Evolutionary conservation across 2,329 filamentous ascomycete species (phyloP).

Genomic region (Colletotrichum sp.): DNA sequence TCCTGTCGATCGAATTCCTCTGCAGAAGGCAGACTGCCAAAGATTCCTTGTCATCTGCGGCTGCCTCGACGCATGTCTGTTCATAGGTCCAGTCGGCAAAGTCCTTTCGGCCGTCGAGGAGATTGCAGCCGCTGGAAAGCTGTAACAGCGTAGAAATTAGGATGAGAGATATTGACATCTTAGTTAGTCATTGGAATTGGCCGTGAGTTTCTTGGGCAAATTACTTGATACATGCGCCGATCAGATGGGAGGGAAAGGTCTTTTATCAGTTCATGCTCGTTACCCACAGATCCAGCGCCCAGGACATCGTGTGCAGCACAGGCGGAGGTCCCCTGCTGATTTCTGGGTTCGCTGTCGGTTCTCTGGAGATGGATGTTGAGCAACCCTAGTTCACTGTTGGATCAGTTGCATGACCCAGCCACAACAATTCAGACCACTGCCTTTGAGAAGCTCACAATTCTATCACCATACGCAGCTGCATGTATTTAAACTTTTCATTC

Average conservation of each 20-base stretch:
- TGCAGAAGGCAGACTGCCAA: not conserved
- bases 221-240: not conserved
- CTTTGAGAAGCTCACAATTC: not conserved
- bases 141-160: not conserved
- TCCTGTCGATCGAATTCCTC: not conserved
- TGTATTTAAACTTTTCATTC: fast-evolving
- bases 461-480: fast-evolving
- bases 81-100: not conserved
- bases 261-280: not conserved
- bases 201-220: not conserved
- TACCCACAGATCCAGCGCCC: not conserved
- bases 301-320: not conserved
- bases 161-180: not conserved
- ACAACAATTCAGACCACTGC: not conserved
- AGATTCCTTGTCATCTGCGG: not conserved
- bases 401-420: not conserved
- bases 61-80: not conserved
- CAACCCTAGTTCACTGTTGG: not conserved
- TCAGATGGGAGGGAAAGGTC: not conserved
- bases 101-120: not conserved
- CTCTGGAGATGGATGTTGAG: not conserved
- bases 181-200: not conserved
- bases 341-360: not conserved
- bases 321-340: not conserved
- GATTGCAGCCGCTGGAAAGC: fast-evolving